A percentile compares a stretch with the other conserved stretches of the same genome.
Conservation (phyloP, 1,139 yeast species). For the Wickerhamomyces sp. region DNA sequence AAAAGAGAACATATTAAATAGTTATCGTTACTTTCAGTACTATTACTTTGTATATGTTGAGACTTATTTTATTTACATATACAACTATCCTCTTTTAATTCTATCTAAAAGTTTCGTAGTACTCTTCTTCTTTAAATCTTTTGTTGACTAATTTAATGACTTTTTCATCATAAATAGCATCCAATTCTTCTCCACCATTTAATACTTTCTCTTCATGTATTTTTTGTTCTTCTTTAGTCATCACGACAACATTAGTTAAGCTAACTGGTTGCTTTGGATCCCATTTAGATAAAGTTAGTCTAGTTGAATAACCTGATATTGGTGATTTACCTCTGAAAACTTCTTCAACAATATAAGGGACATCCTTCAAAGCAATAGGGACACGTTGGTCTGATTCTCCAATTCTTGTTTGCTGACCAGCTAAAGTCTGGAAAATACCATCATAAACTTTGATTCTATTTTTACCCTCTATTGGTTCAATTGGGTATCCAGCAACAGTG, state of each 20-base stretch:
- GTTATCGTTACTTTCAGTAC: too few species aligned
- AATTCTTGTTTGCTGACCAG: conserved; percentile 81
- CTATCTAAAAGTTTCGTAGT: conserved; percentile 57
- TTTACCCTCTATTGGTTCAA: conserved; percentile 88
- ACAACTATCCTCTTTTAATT: too few species aligned
- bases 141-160: conserved; percentile 54
- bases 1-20: too few species aligned
- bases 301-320: conserved; percentile 77
- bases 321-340: conserved; percentile 90
- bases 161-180: conserved; percentile 60
- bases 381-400: conserved; percentile 67
- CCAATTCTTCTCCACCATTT: conserved; percentile 55
- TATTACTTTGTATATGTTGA: too few species aligned
- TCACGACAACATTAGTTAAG: conserved; percentile 71
- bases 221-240: conserved; percentile 86
- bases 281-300: conserved; percentile 82
- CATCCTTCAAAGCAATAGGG: conserved; percentile 68
- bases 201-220: conserved; percentile 72
- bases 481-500: conserved; percentile 78
- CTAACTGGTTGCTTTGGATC: conserved; percentile 53
- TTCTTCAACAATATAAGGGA: conserved; percentile 85
- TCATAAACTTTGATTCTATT: conserved; percentile 82
- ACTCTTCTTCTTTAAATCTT: conserved; percentile 70
- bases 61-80: too few species aligned
- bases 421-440: conserved; percentile 72